These are phyloP conservation scores for Lachnellula cervina DNA, from an alignment of 2,329 filamentous ascomycete species.

Conservation along the genomic window DNA sequence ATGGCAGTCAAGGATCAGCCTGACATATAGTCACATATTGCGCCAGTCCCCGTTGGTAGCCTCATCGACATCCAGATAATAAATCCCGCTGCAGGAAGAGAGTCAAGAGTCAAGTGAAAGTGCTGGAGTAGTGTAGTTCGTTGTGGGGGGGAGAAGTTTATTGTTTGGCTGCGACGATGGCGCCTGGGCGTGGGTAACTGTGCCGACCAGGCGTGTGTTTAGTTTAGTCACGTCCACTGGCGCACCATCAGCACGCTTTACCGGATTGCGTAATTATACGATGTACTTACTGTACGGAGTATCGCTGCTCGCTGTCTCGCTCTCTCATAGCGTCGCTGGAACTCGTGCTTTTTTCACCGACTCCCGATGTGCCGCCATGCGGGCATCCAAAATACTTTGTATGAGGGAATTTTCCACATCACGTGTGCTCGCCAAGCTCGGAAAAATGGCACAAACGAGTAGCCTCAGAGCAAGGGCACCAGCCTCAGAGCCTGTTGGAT, in stretches of 20 bases:
- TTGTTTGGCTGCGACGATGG: background rate
- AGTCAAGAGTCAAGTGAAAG: background rate
- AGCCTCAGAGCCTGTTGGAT: too few relatives aligned
- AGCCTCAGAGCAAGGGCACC: too few relatives aligned
- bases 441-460: background rate
- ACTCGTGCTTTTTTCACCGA: background rate
- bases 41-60: background rate
- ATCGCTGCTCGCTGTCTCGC: constrained; percentile 2
- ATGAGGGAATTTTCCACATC: background rate
- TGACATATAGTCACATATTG: constrained; percentile 18
- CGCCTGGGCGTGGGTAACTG: background rate
- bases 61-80: background rate
- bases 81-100: background rate
- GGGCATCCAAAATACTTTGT: background rate
- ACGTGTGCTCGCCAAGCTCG: background rate
- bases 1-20: constrained; percentile 1
- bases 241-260: background rate
- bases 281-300: background rate
- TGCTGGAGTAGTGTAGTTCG: background rate
- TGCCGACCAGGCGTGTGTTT: background rate
- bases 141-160: background rate
- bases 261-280: background rate
- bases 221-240: background rate
- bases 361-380: background rate
- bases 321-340: background rate